phyloP scores from a whole-genome alignment of 73 alveolate genomes.

The Effrenium voratum region DNA sequence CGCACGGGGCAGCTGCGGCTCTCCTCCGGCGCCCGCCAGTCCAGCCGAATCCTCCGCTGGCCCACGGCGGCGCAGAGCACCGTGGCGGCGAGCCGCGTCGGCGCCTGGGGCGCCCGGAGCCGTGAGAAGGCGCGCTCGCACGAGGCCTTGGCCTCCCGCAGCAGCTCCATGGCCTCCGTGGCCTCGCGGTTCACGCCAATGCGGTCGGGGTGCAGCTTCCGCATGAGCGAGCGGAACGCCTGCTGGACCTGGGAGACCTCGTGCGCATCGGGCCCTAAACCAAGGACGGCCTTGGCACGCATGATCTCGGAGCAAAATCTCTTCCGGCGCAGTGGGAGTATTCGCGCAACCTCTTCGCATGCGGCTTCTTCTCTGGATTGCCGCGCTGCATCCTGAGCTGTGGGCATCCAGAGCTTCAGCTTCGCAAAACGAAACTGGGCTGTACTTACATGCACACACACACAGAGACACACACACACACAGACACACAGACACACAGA shows the following conservation, averaged over 20 bases:
- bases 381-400: conserved; percentile 29
- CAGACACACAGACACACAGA: too few relatives aligned
- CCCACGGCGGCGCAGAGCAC: conserved; percentile 63
- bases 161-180: conserved; percentile 61
- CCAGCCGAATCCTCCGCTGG: conserved; percentile 32
- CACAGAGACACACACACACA: too few relatives aligned
- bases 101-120: conserved; percentile 42
- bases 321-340: conserved; percentile 17
- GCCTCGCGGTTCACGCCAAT: conserved; percentile 51
- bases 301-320: conserved; percentile 41
- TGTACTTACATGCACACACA: too few relatives aligned
- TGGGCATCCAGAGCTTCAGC: too few relatives aligned
- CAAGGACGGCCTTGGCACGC: conserved; percentile 67
- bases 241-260: conserved; percentile 71
- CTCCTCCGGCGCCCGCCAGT: conserved; percentile 40
- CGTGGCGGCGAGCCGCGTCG: conserved; percentile 2
- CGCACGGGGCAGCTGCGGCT: conserved; percentile 36
- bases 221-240: conserved; percentile 74
- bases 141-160: conserved; percentile 55
- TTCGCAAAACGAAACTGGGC: too few relatives aligned
- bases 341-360: conserved; percentile 44
- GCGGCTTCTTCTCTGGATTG: conserved; percentile 38
- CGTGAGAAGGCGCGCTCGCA: conserved; percentile 55
- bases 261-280: conserved; percentile 11
- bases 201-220: conserved; percentile 87